phyloP scores from a whole-genome alignment of 495 filamentous ascomycete species.

The Chlorociboria aeruginascens region DNA sequence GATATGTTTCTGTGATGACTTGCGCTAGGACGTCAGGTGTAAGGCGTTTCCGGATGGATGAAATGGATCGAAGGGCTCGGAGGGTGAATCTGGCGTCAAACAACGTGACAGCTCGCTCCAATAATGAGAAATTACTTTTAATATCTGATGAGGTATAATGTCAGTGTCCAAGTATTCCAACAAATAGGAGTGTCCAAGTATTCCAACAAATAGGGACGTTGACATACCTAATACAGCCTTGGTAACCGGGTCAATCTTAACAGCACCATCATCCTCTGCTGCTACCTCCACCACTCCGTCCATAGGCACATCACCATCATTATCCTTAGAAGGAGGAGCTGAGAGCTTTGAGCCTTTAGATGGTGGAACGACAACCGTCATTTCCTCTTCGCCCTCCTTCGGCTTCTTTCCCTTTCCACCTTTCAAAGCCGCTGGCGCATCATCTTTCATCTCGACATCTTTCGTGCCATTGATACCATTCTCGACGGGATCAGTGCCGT shows the following conservation, averaged over 20 bases:
- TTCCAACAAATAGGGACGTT: background rate
- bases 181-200: background rate
- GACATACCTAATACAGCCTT: conserved; percentile 40
- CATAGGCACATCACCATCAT: conserved; percentile 68
- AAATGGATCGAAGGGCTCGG: conserved; percentile 86
- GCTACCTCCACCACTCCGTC: conserved; percentile 44
- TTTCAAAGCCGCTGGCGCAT: conserved; percentile 45
- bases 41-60: conserved; percentile 84
- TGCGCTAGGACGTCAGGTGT: conserved; percentile 68
- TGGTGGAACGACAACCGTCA: conserved; percentile 78
- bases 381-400: conserved; percentile 55
- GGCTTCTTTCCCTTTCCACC: conserved; percentile 50
- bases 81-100: conserved; percentile 95
- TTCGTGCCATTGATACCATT: conserved; percentile 66
- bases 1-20: conserved; percentile 71
- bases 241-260: conserved; percentile 49
- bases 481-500: conserved; percentile 59
- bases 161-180: conserved; percentile 1
- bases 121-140: conserved; percentile 79
- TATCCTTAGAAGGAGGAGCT: conserved; percentile 42
- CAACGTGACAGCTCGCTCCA: conserved; percentile 83
- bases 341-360: conserved; percentile 59
- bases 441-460: conserved; percentile 75
- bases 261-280: conserved; percentile 15
- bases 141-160: conserved; percentile 50